These are phyloP conservation scores for Knoxdaviesia proteae DNA, from an alignment of 2,329 filamentous ascomycete species.

Conservation along the genomic window DNA sequence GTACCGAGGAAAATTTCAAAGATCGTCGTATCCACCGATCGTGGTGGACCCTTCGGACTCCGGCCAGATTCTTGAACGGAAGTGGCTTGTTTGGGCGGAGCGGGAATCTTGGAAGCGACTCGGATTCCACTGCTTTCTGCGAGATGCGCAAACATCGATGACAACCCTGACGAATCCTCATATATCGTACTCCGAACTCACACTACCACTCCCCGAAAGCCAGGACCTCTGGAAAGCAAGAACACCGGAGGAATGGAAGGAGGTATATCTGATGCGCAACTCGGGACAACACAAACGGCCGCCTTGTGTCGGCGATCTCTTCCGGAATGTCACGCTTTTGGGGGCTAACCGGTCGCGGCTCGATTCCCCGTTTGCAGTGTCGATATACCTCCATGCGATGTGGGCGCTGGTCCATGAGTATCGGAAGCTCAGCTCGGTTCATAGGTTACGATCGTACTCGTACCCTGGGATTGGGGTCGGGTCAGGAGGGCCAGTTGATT, in stretches of 20 bases:
- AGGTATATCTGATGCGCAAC: conserved; percentile 25
- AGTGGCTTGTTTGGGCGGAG: conserved; percentile 45
- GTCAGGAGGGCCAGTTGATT: no score
- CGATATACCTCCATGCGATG: conserved; percentile 42
- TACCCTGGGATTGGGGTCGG: no score
- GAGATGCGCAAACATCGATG: conserved; percentile 48
- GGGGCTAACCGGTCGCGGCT: conserved; percentile 25
- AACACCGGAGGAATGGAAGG: conserved; percentile 43
- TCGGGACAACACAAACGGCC: conserved; percentile 18
- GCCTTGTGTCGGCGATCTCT: conserved; percentile 32
- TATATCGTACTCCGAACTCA: conserved; percentile 49
- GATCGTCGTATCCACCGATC: conserved; percentile 30
- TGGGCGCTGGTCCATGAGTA: conserved; percentile 48
- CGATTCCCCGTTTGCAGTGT: conserved; percentile 33
- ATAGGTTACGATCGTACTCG: conserved; percentile 7
- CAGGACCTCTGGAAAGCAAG: conserved; percentile 45
- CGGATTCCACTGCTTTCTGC: conserved; percentile 41
- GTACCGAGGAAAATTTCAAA: conserved; percentile 35
- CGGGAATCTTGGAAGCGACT: conserved; percentile 48
- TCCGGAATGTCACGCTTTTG: conserved; percentile 34
- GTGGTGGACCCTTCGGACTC: conserved; percentile 30
- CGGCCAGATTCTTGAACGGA: conserved; percentile 33
- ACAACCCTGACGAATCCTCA: conserved; percentile 41
- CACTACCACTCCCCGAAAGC: conserved; percentile 41
- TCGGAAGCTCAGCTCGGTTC: conserved; percentile 33